Conservation (phyloP, 768 basidiomycete genomes). For the Hortiboletus flavorubellus region DNA sequence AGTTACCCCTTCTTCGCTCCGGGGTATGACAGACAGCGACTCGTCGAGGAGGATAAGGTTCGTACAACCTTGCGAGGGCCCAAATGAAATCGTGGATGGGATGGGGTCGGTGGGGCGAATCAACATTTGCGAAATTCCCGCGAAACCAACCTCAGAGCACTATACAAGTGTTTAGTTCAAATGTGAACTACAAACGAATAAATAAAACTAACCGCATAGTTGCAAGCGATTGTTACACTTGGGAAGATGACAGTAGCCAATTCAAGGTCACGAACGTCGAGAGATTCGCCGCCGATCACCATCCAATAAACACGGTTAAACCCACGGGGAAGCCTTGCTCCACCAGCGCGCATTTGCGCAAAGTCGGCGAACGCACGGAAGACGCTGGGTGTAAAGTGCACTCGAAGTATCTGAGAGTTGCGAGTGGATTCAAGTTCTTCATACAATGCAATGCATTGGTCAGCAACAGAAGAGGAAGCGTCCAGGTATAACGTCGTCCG, state of each 20-base stretch:
- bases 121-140: conserved; percentile 15
- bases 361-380: conserved; percentile 17
- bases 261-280: conserved; percentile 9
- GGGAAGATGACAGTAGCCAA: conserved; percentile 13
- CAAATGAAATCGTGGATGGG: conserved; percentile 8
- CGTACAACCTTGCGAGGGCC: conserved; percentile 9
- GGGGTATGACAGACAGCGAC: conserved; percentile 12
- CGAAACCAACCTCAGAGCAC: conserved; percentile 14
- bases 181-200: too few species aligned
- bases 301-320: conserved; percentile 18
- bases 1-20: neutral
- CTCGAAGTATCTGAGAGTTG: conserved; percentile 14
- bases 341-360: conserved; percentile 6
- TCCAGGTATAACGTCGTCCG: conserved; percentile 12
- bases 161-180: too few species aligned
- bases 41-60: conserved; percentile 14
- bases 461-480: conserved; percentile 7
- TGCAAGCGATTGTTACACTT: conserved; percentile 11
- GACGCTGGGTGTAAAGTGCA: conserved; percentile 13
- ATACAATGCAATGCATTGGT: conserved; percentile 8
- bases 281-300: conserved; percentile 14
- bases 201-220: conserved; percentile 10
- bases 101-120: conserved; percentile 13
- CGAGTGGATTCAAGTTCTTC: conserved; percentile 13
- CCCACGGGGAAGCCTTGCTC: conserved; percentile 11